Conservation (phyloP, 1,139 yeast genomes). For the Blastobotrys apis region DNA sequence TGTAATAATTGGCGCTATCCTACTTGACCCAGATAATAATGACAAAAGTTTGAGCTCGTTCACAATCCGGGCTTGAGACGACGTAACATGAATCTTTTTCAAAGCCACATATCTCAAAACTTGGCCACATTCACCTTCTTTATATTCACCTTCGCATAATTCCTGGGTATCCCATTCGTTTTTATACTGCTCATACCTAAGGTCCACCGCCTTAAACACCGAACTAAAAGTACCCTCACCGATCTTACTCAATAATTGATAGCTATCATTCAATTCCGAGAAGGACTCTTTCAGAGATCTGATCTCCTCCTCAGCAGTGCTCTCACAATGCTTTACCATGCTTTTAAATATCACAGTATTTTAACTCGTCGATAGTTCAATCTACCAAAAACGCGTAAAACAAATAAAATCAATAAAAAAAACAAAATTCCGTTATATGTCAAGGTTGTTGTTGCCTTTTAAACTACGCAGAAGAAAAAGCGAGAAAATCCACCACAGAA, state of each 20-base stretch:
- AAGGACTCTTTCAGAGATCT: conserved; percentile 58
- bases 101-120: conserved; percentile 70
- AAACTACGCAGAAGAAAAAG: too few relatives aligned
- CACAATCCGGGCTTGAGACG: conserved; percentile 85
- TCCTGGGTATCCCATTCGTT: conserved; percentile 26
- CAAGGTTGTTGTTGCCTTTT: too few relatives aligned
- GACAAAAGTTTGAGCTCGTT: conserved; percentile 80
- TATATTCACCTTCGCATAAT: conserved; percentile 6
- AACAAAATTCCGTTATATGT: too few relatives aligned
- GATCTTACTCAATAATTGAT: conserved; percentile 71
- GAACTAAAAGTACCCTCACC: conserved; percentile 96
- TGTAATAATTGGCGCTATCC: conserved; percentile 85
- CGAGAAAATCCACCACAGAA: too few relatives aligned
- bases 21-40: conserved; percentile 58
- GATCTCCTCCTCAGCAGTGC: conserved; percentile 47
- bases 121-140: conserved; percentile 1
- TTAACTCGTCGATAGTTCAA: too few relatives aligned
- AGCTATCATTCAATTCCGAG: conserved; percentile 55
- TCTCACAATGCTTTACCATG: conserved; percentile 6
- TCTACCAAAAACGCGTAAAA: too few relatives aligned
- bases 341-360: too few relatives aligned
- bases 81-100: conserved; percentile 90
- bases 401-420: too few relatives aligned
- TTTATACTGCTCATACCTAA: conserved; percentile 33
- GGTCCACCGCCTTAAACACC: conserved; percentile 83